phyloP scores from a whole-genome alignment of 2,329 filamentous ascomycete genomes.

The Tolypocladium album region DNA sequence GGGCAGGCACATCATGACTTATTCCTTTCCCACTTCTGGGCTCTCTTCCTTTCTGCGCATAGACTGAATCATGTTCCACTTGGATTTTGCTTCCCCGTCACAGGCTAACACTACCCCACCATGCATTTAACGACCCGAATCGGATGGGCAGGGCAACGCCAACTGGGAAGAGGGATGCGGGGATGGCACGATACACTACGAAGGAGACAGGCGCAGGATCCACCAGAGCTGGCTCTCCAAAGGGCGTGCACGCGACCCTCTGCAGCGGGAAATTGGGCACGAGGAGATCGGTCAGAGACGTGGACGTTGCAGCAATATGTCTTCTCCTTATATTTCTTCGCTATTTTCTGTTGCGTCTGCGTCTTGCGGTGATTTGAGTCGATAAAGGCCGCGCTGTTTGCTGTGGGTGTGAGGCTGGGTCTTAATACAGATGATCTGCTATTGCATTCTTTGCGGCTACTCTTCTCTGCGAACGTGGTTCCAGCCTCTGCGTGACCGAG shows the following conservation, averaged over 20 bases:
- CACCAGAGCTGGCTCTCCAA: not conserved
- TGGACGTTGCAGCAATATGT: slow-evolving; percentile 2
- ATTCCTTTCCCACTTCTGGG: slow-evolving; percentile 2
- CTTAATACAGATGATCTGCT: slow-evolving; percentile 8
- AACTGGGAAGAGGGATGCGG: not conserved
- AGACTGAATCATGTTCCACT: slow-evolving; percentile 23
- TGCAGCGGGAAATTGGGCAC: not conserved
- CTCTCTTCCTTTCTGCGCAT: slow-evolving; percentile 19
- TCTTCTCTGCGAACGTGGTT: not conserved
- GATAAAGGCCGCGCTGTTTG: not conserved
- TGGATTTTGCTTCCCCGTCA: slow-evolving; percentile 17
- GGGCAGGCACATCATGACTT: slow-evolving; percentile 10
- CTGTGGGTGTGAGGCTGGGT: slow-evolving; percentile 6
- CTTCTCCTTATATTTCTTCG: slow-evolving; percentile 6
- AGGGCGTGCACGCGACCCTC: not conserved
- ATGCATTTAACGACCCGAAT: slow-evolving; percentile 8
- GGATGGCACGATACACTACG: not conserved
- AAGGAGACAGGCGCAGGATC: not conserved
- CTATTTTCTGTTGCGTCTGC: slow-evolving; percentile 1
- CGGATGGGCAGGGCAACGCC: not conserved
- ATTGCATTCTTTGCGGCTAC: not conserved
- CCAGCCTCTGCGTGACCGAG: too few species aligned
- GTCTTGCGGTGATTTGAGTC: not conserved
- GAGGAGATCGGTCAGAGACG: not conserved
- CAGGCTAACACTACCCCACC: slow-evolving; percentile 6